These are phyloP conservation scores for Nannochloropsis salina DNA, from an alignment of 108 stramenopile genomes.

Conservation along the genomic window DNA sequence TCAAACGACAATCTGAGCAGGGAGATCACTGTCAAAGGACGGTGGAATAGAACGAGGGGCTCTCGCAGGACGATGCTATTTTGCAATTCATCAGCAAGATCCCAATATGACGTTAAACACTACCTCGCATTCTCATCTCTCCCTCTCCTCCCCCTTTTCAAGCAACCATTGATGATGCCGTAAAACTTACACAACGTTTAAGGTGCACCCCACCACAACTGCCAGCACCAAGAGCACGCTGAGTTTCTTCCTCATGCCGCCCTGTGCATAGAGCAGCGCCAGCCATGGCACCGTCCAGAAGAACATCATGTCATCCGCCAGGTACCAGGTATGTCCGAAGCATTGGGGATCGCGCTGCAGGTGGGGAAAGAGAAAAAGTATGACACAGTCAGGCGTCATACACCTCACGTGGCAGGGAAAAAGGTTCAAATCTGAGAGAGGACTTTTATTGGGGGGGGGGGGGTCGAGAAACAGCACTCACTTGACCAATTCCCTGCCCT, in stretches of 20 bases:
- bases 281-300: not conserved
- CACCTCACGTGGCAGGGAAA: no score
- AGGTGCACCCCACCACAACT: not conserved
- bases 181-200: not conserved
- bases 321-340: not conserved
- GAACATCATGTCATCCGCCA: not conserved
- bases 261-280: not conserved
- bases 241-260: not conserved
- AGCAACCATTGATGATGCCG: no score
- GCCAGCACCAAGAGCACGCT: not conserved
- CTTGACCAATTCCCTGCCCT: not conserved
- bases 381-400: not conserved
- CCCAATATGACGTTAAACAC: not conserved
- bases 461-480: no score
- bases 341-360: not conserved
- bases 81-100: not conserved
- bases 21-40: no score
- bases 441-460: no score
- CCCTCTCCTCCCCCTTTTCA: not conserved
- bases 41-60: no score
- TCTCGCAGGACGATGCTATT: no score
- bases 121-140: not conserved
- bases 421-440: no score
- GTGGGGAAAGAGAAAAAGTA: not conserved
- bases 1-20: no score